A percentile compares a stretch with the other conserved stretches of the same genome.
These are phyloP conservation scores for Aegilops speltoides DNA, from an alignment of 176 grass and related monocot genomes.

Conservation along the genomic window DNA sequence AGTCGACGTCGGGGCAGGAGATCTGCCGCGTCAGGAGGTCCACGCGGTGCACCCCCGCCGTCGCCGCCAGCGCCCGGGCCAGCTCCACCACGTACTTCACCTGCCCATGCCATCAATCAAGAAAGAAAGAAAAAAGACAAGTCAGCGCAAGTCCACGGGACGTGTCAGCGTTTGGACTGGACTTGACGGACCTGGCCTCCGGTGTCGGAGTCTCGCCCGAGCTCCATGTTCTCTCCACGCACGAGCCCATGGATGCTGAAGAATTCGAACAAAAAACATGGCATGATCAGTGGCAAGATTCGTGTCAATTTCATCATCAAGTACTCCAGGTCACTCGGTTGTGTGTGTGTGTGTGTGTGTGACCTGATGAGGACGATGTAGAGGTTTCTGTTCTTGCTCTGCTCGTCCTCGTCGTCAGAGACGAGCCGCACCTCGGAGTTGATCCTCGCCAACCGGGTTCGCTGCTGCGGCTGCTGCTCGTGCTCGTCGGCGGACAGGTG, in stretches of 20 bases:
- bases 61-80: slow-evolving; percentile 77
- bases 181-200: slow-evolving; percentile 74
- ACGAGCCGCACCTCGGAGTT: slow-evolving; percentile 52
- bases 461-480: neutral
- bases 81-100: slow-evolving; percentile 98
- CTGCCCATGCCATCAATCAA: slow-evolving; percentile 14
- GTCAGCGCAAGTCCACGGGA: neutral
- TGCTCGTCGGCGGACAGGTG: neutral
- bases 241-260: slow-evolving; percentile 82
- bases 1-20: slow-evolving; percentile 72
- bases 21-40: slow-evolving; percentile 90
- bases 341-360: neutral
- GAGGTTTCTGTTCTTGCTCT: slow-evolving; percentile 40
- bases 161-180: neutral
- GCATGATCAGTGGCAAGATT: neutral
- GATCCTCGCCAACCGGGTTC: slow-evolving; percentile 31
- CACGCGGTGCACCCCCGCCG: slow-evolving; percentile 72
- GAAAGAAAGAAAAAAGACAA: too few species aligned
- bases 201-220: slow-evolving; percentile 84
- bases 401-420: slow-evolving; percentile 51
- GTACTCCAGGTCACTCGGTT: neutral
- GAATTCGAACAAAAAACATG: neutral
- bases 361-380: slow-evolving; percentile 95
- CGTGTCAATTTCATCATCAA: neutral
- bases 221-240: slow-evolving; percentile 95